These are phyloP conservation scores for Candida endomychidarum DNA, from an alignment of 805 yeast genomes.

Conservation along the genomic window DNA sequence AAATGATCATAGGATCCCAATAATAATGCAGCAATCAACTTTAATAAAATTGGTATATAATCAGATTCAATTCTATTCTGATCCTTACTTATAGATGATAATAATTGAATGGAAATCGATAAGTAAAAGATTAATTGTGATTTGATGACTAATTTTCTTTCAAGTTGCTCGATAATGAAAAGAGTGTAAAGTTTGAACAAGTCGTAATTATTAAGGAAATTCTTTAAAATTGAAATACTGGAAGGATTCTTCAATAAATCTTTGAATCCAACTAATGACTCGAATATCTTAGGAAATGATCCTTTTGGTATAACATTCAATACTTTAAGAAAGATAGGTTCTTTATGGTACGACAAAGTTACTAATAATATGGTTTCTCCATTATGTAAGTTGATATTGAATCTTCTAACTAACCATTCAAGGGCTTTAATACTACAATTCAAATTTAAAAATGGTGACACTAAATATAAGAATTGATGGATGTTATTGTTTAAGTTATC, in stretches of 20 bases:
- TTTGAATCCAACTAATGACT: slow-evolving; percentile 68
- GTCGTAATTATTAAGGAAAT: slow-evolving; percentile 64
- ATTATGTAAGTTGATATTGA: slow-evolving; percentile 77
- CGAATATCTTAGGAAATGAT: slow-evolving; percentile 72
- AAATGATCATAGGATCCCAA: slow-evolving; percentile 54
- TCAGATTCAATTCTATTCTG: slow-evolving; percentile 45
- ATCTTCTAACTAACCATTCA: slow-evolving; percentile 95
- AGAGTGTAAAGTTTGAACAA: slow-evolving; percentile 66
- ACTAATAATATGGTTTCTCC: slow-evolving; percentile 71
- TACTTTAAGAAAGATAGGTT: slow-evolving; percentile 72
- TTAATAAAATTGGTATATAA: slow-evolving; percentile 56
- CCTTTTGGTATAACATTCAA: slow-evolving; percentile 64
- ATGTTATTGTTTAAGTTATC: slow-evolving; percentile 74
- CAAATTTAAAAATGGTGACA: slow-evolving; percentile 74
- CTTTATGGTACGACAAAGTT: slow-evolving; percentile 76
- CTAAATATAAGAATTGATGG: slow-evolving; percentile 67
- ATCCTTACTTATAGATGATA: slow-evolving; percentile 59
- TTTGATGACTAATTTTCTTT: slow-evolving; percentile 59
- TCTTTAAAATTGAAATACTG: slow-evolving; percentile 64
- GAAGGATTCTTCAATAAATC: slow-evolving; percentile 65
- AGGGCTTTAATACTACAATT: slow-evolving; percentile 77
- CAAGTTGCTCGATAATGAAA: slow-evolving; percentile 49
- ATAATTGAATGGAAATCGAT: slow-evolving; percentile 63
- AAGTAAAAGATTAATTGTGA: slow-evolving; percentile 78
- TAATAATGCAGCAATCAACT: slow-evolving; percentile 56